These are phyloP conservation scores for Solanum clarkiae DNA, from an alignment of 257 asterid species.

Conservation along the genomic window DNA sequence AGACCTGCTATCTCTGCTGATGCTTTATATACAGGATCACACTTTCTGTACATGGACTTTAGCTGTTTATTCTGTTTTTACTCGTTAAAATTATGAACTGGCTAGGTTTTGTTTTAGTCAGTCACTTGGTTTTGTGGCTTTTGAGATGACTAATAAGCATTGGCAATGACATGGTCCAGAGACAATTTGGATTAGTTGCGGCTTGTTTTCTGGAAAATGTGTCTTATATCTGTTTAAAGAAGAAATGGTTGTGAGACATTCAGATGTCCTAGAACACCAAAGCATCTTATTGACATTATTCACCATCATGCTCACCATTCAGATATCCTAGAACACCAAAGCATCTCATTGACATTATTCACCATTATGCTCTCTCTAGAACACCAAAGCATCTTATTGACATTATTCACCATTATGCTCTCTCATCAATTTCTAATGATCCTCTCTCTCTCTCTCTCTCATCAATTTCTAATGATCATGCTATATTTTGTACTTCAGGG, in stretches of 20 bases:
- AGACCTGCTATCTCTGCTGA: background rate
- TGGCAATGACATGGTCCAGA: background rate
- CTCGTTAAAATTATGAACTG: background rate
- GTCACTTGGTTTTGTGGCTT: background rate
- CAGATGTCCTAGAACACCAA: background rate
- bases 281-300: background rate
- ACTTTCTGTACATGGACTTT: background rate
- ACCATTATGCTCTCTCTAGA: background rate
- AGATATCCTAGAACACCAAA: background rate
- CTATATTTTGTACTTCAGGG: conserved; percentile 28
- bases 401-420: background rate
- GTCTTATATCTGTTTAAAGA: background rate
- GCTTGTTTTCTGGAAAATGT: background rate
- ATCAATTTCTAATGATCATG: background rate
- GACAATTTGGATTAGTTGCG: background rate
- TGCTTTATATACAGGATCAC: background rate
- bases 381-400: background rate
- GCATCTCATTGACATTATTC: background rate
- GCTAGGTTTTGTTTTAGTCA: background rate
- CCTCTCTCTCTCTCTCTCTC: background rate
- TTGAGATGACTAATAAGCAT: background rate
- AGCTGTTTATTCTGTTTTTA: background rate
- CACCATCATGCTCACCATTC: background rate
- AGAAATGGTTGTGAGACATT: background rate
- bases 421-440: background rate